Percentiles rank a stretch among this genome's conserved stretches.
Conservation (phyloP, 2,329 filamentous ascomycete species). For the Pseudodiploospora longispora region DNA sequence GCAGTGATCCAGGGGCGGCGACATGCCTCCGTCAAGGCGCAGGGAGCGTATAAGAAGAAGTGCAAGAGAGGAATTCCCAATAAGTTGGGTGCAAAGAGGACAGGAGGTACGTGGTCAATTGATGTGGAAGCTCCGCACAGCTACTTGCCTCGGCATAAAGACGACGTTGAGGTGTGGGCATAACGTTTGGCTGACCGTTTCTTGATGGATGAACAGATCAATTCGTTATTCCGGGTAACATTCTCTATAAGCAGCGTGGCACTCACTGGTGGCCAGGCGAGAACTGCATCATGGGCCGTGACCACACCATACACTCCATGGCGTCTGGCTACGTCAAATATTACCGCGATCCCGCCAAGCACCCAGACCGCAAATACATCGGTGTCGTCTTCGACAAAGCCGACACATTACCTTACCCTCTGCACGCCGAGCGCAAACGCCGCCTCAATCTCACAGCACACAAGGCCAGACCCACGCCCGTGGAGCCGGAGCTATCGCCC, state of each 20-base stretch:
- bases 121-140: background rate
- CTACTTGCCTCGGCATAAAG: no score
- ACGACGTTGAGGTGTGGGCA: background rate
- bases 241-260: constrained; percentile 94
- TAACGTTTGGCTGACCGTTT: background rate
- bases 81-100: constrained; percentile 90
- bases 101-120: constrained; percentile 55
- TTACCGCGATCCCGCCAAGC: constrained; percentile 77
- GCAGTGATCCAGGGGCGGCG: constrained; percentile 41
- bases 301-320: constrained; percentile 90
- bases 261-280: constrained; percentile 93
- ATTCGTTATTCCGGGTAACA: constrained; percentile 92
- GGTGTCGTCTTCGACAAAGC: constrained; percentile 81
- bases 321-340: constrained; percentile 90
- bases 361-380: constrained; percentile 89
- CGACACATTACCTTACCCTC: constrained; percentile 69
- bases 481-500: constrained; percentile 34
- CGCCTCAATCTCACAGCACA: constrained; percentile 63
- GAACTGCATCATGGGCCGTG: constrained; percentile 88
- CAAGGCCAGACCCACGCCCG: constrained; percentile 31
- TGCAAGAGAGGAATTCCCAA: constrained; percentile 58
- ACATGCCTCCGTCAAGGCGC: constrained; percentile 53
- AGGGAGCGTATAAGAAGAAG: constrained; percentile 60
- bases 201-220: constrained; percentile 52
- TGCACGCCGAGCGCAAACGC: constrained; percentile 64